Percentiles rank a stretch among this genome's conserved stretches.
phyloP scores from a whole-genome alignment of 2,329 filamentous ascomycete species.

The Diaporthe vaccinii region DNA sequence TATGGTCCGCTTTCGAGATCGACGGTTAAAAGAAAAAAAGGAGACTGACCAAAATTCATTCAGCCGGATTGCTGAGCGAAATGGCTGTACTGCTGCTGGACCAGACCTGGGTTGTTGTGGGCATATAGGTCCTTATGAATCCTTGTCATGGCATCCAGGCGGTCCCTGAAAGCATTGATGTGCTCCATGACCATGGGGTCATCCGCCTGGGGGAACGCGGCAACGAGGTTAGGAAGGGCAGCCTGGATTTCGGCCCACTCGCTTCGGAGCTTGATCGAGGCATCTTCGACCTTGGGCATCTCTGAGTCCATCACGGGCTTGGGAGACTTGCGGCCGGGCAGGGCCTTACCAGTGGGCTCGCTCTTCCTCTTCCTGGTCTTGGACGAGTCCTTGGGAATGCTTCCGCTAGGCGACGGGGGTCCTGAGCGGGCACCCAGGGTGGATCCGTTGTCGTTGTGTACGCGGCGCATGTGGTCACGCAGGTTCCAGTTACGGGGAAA shows the following conservation, averaged over 20 bases:
- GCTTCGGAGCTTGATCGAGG: constrained; percentile 60
- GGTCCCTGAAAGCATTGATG: constrained; percentile 64
- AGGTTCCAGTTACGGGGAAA: constrained; percentile 97
- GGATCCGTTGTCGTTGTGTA: constrained; percentile 77
- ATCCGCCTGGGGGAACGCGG: constrained; percentile 62
- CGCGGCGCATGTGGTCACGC: constrained; percentile 96
- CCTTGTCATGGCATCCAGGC: constrained; percentile 65
- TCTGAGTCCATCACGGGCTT: constrained; percentile 48
- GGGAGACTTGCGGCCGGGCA: constrained; percentile 63
- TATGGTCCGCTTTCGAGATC: too few species aligned
- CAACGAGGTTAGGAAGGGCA: constrained; percentile 71
- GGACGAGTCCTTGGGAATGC: constrained; percentile 51
- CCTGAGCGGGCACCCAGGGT: constrained; percentile 46
- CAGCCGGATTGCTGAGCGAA: constrained; percentile 54
- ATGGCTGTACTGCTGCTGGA: constrained; percentile 52
- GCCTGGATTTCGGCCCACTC: constrained; percentile 74
- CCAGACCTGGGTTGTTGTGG: constrained; percentile 49
- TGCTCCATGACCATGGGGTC: constrained; percentile 67
- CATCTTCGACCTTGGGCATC: constrained; percentile 51
- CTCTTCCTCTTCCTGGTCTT: constrained; percentile 73
- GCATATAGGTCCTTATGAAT: constrained; percentile 58
- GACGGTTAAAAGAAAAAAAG: background rate
- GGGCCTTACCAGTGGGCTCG: constrained; percentile 58
- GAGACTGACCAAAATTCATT: constrained; percentile 49
- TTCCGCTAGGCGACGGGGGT: constrained; percentile 43